Evolutionary conservation across 345 rosid genomes (phyloP).

Genomic region (Streptanthus diversifolius): DNA sequence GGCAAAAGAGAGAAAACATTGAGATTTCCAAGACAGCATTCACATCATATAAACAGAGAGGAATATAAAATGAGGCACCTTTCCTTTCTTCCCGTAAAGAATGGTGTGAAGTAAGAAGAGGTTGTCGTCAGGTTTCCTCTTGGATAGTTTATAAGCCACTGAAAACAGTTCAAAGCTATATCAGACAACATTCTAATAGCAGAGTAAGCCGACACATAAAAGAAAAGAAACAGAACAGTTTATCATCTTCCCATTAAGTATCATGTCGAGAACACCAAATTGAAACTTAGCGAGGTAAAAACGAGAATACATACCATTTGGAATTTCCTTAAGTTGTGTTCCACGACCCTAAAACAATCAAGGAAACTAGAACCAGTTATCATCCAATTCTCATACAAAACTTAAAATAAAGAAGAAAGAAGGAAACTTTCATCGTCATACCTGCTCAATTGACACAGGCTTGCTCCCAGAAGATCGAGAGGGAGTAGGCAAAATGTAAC

Average conservation of each 20-base stretch:
- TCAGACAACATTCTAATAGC: background rate
- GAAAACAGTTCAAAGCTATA: conserved; percentile 36
- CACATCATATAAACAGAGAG: background rate
- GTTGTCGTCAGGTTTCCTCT: conserved; percentile 88
- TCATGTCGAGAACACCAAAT: background rate
- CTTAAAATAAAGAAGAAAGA: background rate
- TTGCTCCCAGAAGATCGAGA: conserved; percentile 51
- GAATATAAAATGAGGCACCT: conserved; percentile 42
- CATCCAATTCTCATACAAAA: background rate
- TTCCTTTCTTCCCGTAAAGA: conserved; percentile 92
- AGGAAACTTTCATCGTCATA: background rate
- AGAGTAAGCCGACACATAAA: background rate
- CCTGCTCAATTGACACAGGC: conserved; percentile 69
- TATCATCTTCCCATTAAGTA: background rate
- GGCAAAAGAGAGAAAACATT: background rate
- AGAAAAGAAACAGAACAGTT: background rate
- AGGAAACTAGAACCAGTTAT: background rate
- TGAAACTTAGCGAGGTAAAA: background rate
- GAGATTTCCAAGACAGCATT: background rate
- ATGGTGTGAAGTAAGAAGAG: conserved; percentile 75
- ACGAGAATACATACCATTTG: conserved; percentile 57
- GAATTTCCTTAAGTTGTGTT: conserved; percentile 77
- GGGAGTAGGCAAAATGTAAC: conserved; percentile 59
- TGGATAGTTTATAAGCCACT: conserved; percentile 95
- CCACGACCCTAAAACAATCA: conserved; percentile 74